These are phyloP conservation scores for Fusarium floridanum DNA, from an alignment of 2,329 filamentous ascomycete genomes.

Conservation along the genomic window DNA sequence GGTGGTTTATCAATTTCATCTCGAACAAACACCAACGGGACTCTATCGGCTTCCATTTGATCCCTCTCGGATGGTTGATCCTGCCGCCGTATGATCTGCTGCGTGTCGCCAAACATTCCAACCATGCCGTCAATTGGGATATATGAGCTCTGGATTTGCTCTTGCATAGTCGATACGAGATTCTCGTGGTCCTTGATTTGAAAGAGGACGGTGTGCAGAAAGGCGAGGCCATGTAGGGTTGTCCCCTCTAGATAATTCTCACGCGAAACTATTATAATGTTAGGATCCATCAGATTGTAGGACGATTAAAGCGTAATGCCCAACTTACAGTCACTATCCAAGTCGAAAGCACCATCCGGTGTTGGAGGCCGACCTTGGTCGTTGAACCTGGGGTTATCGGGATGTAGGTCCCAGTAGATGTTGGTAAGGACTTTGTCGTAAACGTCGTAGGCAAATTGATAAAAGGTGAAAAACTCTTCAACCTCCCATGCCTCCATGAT, in stretches of 20 bases:
- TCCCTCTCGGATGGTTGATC: slow-evolving; percentile 4
- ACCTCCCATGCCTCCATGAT: neutral
- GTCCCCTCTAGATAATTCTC: neutral
- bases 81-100: neutral
- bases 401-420: neutral
- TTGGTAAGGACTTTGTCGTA: neutral
- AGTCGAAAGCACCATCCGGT: neutral
- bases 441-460: neutral
- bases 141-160: neutral
- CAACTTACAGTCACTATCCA: neutral
- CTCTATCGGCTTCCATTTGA: neutral
- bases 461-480: neutral
- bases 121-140: neutral
- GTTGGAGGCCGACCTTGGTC: neutral
- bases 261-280: neutral
- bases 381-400: neutral
- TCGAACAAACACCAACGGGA: neutral
- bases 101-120: neutral
- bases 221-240: neutral
- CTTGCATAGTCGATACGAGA: slow-evolving; percentile 1
- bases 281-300: neutral
- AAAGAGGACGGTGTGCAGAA: neutral
- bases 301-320: too few species aligned
- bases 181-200: neutral
- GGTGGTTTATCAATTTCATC: neutral